Percentiles rank a stretch among this genome's conserved stretches.
phyloP scores from a whole-genome alignment of 345 rosid genomes.

The Salix arbutifolia region DNA sequence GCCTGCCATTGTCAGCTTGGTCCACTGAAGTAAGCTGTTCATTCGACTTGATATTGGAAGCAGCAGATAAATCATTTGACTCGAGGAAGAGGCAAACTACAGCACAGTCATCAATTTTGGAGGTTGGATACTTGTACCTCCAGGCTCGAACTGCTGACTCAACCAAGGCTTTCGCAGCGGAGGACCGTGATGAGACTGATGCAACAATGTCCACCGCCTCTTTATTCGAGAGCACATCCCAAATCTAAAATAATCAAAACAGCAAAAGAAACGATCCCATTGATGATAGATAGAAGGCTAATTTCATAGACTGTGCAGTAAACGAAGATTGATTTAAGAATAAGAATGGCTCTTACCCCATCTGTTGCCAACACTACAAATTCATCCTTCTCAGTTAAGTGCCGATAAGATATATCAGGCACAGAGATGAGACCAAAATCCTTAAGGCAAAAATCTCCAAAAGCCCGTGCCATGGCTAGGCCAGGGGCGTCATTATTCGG shows the following conservation, averaged over 20 bases:
- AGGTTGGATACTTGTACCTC: constrained; percentile 88
- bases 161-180: constrained; percentile 75
- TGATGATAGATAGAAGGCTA: neutral
- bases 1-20: constrained; percentile 20
- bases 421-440: constrained; percentile 95
- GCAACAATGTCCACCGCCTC: constrained; percentile 81
- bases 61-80: constrained; percentile 39
- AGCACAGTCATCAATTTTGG: constrained; percentile 95
- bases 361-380: constrained; percentile 94
- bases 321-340: neutral
- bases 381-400: constrained; percentile 67
- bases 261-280: neutral
- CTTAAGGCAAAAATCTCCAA: constrained; percentile 98
- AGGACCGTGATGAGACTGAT: constrained; percentile 62
- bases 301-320: neutral
- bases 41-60: constrained; percentile 37
- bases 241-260: constrained; percentile 40
- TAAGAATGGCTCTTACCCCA: constrained; percentile 54
- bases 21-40: constrained; percentile 27
- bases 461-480: constrained; percentile 99
- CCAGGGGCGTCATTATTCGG: constrained; percentile 95
- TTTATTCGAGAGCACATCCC: constrained; percentile 93
- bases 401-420: constrained; percentile 72
- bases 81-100: constrained; percentile 88
- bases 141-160: constrained; percentile 86